Percentiles rank a stretch among this genome's conserved stretches.
phyloP scores from a whole-genome alignment of 345 rosid species.

The Pseudoturritis turrita region DNA sequence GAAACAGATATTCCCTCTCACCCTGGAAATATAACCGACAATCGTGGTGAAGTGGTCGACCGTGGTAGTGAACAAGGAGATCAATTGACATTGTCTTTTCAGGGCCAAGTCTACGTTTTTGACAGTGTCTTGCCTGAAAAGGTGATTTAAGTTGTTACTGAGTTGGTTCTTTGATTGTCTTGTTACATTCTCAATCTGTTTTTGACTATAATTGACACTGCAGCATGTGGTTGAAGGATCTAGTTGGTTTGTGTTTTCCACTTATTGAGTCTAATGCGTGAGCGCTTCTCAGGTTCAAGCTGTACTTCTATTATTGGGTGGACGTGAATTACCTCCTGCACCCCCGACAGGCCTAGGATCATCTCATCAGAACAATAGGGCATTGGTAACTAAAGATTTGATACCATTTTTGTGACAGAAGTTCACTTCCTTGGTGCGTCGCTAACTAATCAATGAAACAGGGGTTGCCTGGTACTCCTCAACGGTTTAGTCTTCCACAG shows the following conservation, averaged over 20 bases:
- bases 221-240: neutral
- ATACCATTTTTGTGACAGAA: neutral
- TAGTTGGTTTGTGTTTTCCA: neutral
- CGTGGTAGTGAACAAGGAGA: slow-evolving; percentile 46
- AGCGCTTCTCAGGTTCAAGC: slow-evolving; percentile 50
- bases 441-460: slow-evolving; percentile 28
- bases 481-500: slow-evolving; percentile 54
- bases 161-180: neutral
- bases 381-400: neutral
- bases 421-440: neutral
- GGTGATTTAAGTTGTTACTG: slow-evolving; percentile 28
- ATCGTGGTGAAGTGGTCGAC: slow-evolving; percentile 37
- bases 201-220: neutral
- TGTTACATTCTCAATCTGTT: neutral
- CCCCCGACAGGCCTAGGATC: slow-evolving; percentile 34
- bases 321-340: slow-evolving; percentile 46
- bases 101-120: slow-evolving; percentile 76
- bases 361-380: slow-evolving; percentile 37
- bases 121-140: slow-evolving; percentile 67
- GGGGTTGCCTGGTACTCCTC: slow-evolving; percentile 54
- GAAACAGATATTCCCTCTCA: slow-evolving; percentile 50
- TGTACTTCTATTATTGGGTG: slow-evolving; percentile 56
- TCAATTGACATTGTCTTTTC: slow-evolving; percentile 67
- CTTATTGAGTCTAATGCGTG: neutral
- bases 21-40: slow-evolving; percentile 43